Conservation (phyloP, 2,329 filamentous ascomycete species). For the Penicillium sp. region DNA sequence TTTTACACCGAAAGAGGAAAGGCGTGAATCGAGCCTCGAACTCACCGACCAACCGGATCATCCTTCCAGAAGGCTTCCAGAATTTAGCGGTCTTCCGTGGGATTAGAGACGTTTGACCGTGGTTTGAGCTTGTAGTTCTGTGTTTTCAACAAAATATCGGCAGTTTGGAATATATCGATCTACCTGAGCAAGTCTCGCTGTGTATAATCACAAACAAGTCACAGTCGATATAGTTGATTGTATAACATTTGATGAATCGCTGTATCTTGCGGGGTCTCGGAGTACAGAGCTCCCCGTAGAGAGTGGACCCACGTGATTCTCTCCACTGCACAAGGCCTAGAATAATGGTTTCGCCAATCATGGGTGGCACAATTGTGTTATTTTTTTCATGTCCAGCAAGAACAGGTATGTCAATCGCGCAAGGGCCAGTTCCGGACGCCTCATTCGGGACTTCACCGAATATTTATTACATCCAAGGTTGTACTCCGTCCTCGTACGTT, state of each 20-base stretch:
- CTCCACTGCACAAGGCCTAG: constrained; percentile 7
- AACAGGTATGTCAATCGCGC: background rate
- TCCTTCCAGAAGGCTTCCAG: constrained; percentile 26
- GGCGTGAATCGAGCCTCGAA: constrained; percentile 4
- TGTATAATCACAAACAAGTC: too few species aligned
- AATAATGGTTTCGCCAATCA: constrained; percentile 4
- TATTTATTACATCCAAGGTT: background rate
- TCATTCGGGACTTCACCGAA: constrained; percentile 7
- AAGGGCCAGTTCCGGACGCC: constrained; percentile 1
- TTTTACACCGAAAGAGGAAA: constrained; percentile 6
- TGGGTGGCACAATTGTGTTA: background rate
- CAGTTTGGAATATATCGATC: background rate
- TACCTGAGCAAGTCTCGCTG: background rate
- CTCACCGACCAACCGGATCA: constrained; percentile 17
- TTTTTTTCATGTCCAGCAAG: background rate
- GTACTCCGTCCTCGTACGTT: too few species aligned
- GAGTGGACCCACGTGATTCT: constrained; percentile 3
- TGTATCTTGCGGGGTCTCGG: constrained; percentile 12
- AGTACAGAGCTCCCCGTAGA: constrained; percentile 7
- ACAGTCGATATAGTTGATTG: background rate
- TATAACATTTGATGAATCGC: background rate
- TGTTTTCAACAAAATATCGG: constrained; percentile 1
- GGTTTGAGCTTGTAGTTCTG: constrained; percentile 11
- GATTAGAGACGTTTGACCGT: constrained; percentile 15
- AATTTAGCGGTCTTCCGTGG: constrained; percentile 13